Evolutionary conservation across 345 rosid species (phyloP).

Genomic region (Carallia brachiata): DNA sequence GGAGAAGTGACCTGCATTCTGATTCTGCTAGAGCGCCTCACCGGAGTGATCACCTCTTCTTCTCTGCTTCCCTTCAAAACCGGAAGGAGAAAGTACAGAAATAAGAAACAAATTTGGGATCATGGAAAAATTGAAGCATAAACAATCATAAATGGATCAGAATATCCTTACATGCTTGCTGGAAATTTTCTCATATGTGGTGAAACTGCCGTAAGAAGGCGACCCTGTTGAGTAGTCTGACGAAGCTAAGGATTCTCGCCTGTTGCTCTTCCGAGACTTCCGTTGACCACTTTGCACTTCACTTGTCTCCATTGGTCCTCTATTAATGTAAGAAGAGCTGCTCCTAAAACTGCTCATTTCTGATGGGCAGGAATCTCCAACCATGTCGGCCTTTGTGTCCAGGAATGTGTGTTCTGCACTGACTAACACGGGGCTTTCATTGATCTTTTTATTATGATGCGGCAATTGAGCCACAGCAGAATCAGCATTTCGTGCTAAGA

Average conservation of each 20-base stretch:
- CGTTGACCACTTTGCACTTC: constrained; percentile 51
- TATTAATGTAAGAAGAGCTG: constrained; percentile 32
- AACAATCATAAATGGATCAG: not conserved
- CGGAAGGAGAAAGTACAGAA: constrained; percentile 1
- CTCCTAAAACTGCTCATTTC: constrained; percentile 56
- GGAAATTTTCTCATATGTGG: constrained; percentile 65
- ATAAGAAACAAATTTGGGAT: constrained; percentile 1
- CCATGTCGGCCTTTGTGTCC: constrained; percentile 39
- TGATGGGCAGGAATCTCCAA: constrained; percentile 47
- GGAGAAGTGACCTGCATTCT: constrained; percentile 51
- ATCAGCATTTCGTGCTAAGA: constrained; percentile 13
- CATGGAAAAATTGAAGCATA: not conserved
- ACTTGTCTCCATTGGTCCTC: constrained; percentile 17
- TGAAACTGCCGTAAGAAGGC: constrained; percentile 74
- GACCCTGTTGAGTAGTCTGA: constrained; percentile 59
- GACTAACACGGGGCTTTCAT: constrained; percentile 23
- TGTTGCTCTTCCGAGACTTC: constrained; percentile 26
- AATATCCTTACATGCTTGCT: constrained; percentile 53
- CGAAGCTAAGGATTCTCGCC: constrained; percentile 68
- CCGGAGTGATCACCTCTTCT: constrained; percentile 67
- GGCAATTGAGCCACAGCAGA: constrained; percentile 19
- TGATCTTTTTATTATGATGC: constrained; percentile 21
- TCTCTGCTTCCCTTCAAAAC: constrained; percentile 49
- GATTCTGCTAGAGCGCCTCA: constrained; percentile 82
- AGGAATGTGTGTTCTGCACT: constrained; percentile 13